Conservation (phyloP, 331 rosid genomes). For the Acacia pycnantha region DNA sequence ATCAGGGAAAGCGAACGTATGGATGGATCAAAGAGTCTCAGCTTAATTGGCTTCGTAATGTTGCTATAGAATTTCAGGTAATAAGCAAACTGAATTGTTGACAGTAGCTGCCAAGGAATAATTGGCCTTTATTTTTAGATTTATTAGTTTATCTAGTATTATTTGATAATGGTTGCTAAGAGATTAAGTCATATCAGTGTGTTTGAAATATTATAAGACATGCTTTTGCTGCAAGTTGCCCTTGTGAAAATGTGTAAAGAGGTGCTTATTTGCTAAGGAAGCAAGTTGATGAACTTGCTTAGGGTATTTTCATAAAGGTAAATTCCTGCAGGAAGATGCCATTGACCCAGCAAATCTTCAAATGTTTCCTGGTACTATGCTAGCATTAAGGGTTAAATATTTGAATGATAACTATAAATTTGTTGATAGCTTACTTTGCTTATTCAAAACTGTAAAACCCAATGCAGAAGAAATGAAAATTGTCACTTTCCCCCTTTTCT, state of each 20-base stretch:
- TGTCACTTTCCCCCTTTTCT: neutral
- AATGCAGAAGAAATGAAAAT: neutral
- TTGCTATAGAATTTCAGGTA: slow-evolving; percentile 70
- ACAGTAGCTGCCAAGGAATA: neutral
- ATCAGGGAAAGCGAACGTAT: slow-evolving; percentile 74
- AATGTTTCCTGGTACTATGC: neutral
- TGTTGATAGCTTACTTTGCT: neutral
- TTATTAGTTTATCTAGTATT: neutral
- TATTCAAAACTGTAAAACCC: neutral
- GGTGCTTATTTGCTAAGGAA: neutral
- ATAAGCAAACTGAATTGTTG: slow-evolving; percentile 11
- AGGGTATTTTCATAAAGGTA: neutral
- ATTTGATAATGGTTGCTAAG: neutral
- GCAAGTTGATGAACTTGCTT: neutral
- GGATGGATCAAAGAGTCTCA: slow-evolving; percentile 92
- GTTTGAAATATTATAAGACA: slow-evolving; percentile 2
- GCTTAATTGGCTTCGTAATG: slow-evolving; percentile 70
- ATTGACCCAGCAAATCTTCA: neutral
- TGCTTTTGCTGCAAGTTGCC: neutral
- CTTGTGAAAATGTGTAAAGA: neutral
- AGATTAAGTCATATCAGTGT: neutral
- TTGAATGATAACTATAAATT: neutral
- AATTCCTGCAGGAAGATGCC: neutral
- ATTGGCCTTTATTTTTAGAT: slow-evolving; percentile 11
- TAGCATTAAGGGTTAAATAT: neutral